Base-by-base conservation (phyloP, 371 early-diverging fungal species). In the Actinomortierella ambigua region DNA sequence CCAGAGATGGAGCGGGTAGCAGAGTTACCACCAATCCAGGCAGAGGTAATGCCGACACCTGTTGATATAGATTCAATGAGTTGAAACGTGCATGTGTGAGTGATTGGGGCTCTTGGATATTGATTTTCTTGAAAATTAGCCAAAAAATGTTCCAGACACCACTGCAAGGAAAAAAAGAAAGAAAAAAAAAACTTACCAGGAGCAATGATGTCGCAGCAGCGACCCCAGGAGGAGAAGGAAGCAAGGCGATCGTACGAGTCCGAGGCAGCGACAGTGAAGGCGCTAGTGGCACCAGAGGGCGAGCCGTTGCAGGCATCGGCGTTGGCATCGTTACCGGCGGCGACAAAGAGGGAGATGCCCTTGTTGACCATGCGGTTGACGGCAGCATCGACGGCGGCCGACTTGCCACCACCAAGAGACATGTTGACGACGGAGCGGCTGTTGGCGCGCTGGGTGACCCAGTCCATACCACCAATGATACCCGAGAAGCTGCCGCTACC, bases 391-490 rank as follows among this genome's bases (percentile, higher is more conserved):
- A 84, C 46, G 1, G 79, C 69, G 29, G 65, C 65, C n/a, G 81
- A 80, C 52, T 62, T 70, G 8, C 80, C 79, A 27, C 86, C 87
- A 55, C 82, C 83, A 1, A 88, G 77, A 15, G 86, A 85, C 83
- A 86, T 82, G 70, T 86, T 86, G 76, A 83, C 77, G 14, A 86
- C 50, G 6, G 82, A 66, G n/a, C 75, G 75, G 23, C 77, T 67
- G 61, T 76, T 67, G 20, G 79, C 80, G 49, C 83, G 65, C 56
- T 79, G 63, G 18, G 73, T 69, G 46, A 79, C 82, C 85, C 86
- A 94, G 66, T 90, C 88, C 52, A 92, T 79, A 46, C 91, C 95
- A 28, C 82, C 81, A 51, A 93, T 80, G 22, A 94, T 81, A 53
- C 77, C 84, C 5, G 88, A 84, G 63, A 83, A 82, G 7, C 85